These are phyloP conservation scores for Venturia effusa DNA, from an alignment of 2,329 filamentous ascomycete genomes.

Conservation along the genomic window DNA sequence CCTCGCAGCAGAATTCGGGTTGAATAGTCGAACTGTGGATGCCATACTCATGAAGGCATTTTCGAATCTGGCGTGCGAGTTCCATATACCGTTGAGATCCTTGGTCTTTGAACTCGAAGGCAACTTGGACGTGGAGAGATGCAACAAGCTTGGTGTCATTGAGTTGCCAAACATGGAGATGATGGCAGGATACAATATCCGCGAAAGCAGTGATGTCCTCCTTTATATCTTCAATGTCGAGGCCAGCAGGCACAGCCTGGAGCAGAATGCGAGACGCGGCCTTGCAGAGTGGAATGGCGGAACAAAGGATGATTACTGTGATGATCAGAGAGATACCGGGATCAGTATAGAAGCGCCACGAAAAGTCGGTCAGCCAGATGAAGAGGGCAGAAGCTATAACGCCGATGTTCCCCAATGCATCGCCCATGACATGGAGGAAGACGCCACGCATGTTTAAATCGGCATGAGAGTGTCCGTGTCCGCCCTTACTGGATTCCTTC, in stretches of 20 bases:
- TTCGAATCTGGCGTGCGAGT: constrained; percentile 68
- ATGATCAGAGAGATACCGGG: constrained; percentile 90
- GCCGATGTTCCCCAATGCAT: constrained; percentile 76
- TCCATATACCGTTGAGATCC: constrained; percentile 78
- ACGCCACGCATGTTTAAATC: constrained; percentile 91
- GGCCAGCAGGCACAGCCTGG: constrained; percentile 83
- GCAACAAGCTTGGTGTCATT: constrained; percentile 91
- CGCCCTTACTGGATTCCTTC: constrained; percentile 36
- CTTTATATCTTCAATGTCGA: constrained; percentile 81
- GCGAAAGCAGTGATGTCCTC: constrained; percentile 80
- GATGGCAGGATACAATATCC: constrained; percentile 83
- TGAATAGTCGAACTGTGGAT: constrained; percentile 98
- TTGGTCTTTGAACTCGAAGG: constrained; percentile 77
- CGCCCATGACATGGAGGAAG: constrained; percentile 62
- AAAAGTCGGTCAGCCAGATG: constrained; percentile 83
- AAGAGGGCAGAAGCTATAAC: constrained; percentile 74
- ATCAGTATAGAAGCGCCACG: constrained; percentile 78
- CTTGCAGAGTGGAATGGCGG: constrained; percentile 66
- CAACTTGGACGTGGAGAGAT: constrained; percentile 84
- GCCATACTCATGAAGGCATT: constrained; percentile 87
- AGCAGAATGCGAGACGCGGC: constrained; percentile 80
- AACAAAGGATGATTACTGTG: constrained; percentile 63
- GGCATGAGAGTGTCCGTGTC: constrained; percentile 65
- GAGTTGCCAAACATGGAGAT: constrained; percentile 95
- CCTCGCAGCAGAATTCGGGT: constrained; percentile 59